These are phyloP conservation scores for Lasiosphaeria miniovina DNA, from an alignment of 495 filamentous ascomycete species.

Conservation along the genomic window DNA sequence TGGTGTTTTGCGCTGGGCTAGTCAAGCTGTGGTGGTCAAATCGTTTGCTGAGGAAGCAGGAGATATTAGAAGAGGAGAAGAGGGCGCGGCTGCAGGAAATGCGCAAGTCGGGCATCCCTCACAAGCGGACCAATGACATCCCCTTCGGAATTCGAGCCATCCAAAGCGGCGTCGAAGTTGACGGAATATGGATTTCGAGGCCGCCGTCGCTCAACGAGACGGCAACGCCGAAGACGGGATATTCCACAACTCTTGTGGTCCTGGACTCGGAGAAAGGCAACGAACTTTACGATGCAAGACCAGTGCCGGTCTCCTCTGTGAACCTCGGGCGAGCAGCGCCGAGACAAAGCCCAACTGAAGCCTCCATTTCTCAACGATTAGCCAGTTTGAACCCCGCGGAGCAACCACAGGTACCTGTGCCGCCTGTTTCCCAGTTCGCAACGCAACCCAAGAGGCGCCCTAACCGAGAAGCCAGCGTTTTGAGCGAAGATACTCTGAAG, in stretches of 20 bases:
- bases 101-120: constrained; percentile 47
- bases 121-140: constrained; percentile 56
- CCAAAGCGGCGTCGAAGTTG: constrained; percentile 78
- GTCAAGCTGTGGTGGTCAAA: constrained; percentile 61
- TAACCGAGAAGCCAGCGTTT: constrained; percentile 12
- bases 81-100: constrained; percentile 53
- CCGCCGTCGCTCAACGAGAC: constrained; percentile 52
- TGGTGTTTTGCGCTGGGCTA: constrained; percentile 51
- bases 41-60: constrained; percentile 61
- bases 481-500: constrained; percentile 37
- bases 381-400: constrained; percentile 21
- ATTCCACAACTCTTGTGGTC: constrained; percentile 31
- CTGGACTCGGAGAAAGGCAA: constrained; percentile 19
- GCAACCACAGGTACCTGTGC: constrained; percentile 13
- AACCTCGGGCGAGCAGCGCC: constrained; percentile 22
- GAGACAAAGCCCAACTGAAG: constrained; percentile 26
- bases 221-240: constrained; percentile 27
- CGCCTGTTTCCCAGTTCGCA: constrained; percentile 18
- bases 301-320: constrained; percentile 12
- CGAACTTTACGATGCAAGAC: constrained; percentile 15
- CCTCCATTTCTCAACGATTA: constrained; percentile 24
- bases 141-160: constrained; percentile 90
- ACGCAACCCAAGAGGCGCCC: constrained; percentile 4
- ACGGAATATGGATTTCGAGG: constrained; percentile 84
- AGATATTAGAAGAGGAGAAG: constrained; percentile 62